These are phyloP conservation scores for Geotrichum cucujoidarum DNA, from an alignment of 1,139 yeast species.

Conservation along the genomic window DNA sequence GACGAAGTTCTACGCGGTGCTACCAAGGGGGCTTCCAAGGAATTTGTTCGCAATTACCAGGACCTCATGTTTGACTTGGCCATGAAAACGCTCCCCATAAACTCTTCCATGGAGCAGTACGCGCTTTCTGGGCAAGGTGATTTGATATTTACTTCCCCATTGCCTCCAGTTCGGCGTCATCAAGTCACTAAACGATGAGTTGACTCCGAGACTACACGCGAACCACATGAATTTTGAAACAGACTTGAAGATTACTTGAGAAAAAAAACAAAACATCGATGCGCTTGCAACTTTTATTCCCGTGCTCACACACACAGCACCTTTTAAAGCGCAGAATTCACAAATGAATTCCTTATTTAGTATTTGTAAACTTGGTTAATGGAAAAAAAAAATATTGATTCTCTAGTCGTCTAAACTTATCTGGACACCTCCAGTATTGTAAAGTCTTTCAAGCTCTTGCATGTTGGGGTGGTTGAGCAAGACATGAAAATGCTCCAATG, in stretches of 20 bases:
- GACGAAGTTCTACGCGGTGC: constrained; percentile 3
- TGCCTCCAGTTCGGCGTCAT: not conserved
- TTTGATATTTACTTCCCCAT: not conserved
- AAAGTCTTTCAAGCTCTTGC: constrained; percentile 22
- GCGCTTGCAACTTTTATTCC: too few species aligned
- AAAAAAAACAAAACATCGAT: too few species aligned
- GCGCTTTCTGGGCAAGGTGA: not conserved
- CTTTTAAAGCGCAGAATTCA: too few species aligned
- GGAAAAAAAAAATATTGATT: too few species aligned
- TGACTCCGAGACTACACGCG: too few species aligned
- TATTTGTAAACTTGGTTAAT: too few species aligned
- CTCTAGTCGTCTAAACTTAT: not conserved
- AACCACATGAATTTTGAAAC: too few species aligned
- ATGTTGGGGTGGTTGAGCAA: constrained; percentile 30
- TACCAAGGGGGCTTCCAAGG: constrained; percentile 2
- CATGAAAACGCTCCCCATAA: not conserved
- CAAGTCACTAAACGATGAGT: not conserved
- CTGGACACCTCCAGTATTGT: constrained; percentile 19
- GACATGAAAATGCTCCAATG: constrained; percentile 41
- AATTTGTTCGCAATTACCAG: not conserved
- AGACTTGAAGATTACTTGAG: too few species aligned
- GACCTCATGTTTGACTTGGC: constrained; percentile 10
- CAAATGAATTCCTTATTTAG: too few species aligned
- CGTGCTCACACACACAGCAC: too few species aligned
- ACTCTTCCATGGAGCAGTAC: constrained; percentile 5